Base-by-base conservation (phyloP, 129 eudicot species). In the Tanacetum coccineum region DNA sequence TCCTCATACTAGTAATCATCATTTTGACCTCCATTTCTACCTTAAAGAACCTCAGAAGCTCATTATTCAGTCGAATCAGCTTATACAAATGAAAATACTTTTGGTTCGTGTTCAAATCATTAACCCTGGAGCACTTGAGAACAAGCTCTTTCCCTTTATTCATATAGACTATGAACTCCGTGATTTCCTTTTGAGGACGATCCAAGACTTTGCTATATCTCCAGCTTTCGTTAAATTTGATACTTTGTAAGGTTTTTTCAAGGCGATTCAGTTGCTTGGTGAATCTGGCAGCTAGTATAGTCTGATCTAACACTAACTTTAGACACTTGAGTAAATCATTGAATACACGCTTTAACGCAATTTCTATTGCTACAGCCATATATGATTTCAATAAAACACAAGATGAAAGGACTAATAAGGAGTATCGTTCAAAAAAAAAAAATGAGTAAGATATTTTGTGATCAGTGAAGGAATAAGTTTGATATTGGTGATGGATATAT, bases 11-110 rank as follows among this genome's bases (percentile, higher is more conserved):
- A 48, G 12, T 40, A n/a, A n/a, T n/a, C n/a, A n/a, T n/a, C n/a
- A n/a, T n/a, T n/a, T n/a, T n/a, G n/a, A n/a, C n/a, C n/a, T n/a
- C n/a, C n/a, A n/a, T n/a, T n/a, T n/a, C n/a, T n/a, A n/a, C n/a
- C 70, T 52, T 50, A 19, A 61, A 68, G 46, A 76, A 76, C 65
- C 58, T 68, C 36, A 68, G 3, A 3, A 76, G 80, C 21, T 65
- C 72, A 8, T 13, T 40, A 47, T 76, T 57, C 57, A 68, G 18
- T 13, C 61, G 63, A 10, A 15, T 22, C 44, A 76, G 19, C 70
- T 68, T 68, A 1, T 50, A 36, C 12, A 64, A 25, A 64, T 75
- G 52, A 47, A 39, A 15, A 40, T 10, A 11, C 36, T 49, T 60
- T 6, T 68, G 57, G 50, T 36, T 14, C 10, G 18, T n/a, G 17